Evolutionary conservation across 208 protist species (phyloP), one percentile per base, ranked within the genome.

Genomic region (Leishmania amazonensis): DNA sequence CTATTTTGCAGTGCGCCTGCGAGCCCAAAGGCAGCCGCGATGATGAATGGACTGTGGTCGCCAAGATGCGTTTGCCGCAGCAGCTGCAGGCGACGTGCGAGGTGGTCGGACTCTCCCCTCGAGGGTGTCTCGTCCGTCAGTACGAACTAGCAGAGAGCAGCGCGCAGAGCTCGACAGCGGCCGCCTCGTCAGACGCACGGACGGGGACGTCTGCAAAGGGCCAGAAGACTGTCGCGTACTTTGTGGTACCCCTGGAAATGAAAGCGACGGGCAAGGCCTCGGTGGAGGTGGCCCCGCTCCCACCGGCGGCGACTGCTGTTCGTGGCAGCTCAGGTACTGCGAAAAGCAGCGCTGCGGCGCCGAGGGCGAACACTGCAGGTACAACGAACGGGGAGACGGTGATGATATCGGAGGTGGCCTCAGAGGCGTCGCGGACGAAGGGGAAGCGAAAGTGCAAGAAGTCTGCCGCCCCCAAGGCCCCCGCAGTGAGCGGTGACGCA

Each of bases 1-100:
- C 77, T 8, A 49, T 90, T 19, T 40, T 85, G 49, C 81, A 84
- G 78, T 83, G 82, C 77, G 77, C 74, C 75, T 87, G 85, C 81
- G 60, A 81, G 53, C 42, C 77, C 45, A 86, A 83, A 45, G n/a
- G 31, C 4, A 58, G 67, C 53, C 71, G 54, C 49, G 57, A 60
- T 8, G 73, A 70, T 3, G 74, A 70, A 80, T 73, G 62, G 76
- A 75, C 51, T 53, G 74, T 87, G 0, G 74, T 79, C 19, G 83
- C 84, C 7, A 83, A 86, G 58, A 81, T 81, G 79, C 79, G 79
- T 8, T 68, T 86, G 31, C 72, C 83, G 9, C 78, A 74, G 17
- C 78, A 73, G 9, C 40, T 86, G 42, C 65, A 79, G 11, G 64
- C 62, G 15, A 71, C 58, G 31, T 76, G 60, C 51, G 78, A 86